Evolutionary conservation across 345 rosid species (phyloP).

Genomic region (Erysimum cheiranthoides): DNA sequence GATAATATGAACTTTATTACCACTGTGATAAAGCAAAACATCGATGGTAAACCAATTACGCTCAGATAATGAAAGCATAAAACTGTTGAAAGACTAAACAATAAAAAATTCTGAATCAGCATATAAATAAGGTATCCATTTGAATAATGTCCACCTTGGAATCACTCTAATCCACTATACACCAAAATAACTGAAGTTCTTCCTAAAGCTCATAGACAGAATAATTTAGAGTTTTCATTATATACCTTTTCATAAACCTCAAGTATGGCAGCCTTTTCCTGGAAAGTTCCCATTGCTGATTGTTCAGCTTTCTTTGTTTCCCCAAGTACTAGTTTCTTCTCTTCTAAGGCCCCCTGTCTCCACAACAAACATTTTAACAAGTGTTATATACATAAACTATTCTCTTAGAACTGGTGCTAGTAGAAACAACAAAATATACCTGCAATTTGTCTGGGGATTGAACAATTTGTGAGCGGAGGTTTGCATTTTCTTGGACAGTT

Average conservation of each 20-base stretch:
- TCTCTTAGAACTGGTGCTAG: not conserved
- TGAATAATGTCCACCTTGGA: not conserved
- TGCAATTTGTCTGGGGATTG: slow-evolving; percentile 94
- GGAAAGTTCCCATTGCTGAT: slow-evolving; percentile 67
- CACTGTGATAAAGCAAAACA: slow-evolving; percentile 11
- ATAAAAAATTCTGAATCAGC: not conserved
- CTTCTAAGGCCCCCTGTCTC: slow-evolving; percentile 79
- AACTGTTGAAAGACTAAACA: slow-evolving; percentile 6
- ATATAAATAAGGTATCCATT: not conserved
- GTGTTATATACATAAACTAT: not conserved
- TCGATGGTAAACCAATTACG: slow-evolving; percentile 14
- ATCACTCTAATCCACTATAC: slow-evolving; percentile 26
- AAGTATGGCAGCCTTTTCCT: slow-evolving; percentile 66
- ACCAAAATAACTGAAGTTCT: slow-evolving; percentile 17
- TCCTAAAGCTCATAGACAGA: not conserved
- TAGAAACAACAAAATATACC: slow-evolving; percentile 50
- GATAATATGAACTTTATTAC: not conserved
- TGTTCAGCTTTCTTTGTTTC: slow-evolving; percentile 78
- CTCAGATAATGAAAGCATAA: not conserved
- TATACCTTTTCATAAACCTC: slow-evolving; percentile 85
- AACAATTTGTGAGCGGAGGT: slow-evolving; percentile 77
- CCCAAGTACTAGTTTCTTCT: slow-evolving; percentile 67
- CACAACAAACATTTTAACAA: slow-evolving; percentile 2
- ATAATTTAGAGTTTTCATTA: slow-evolving; percentile 24
- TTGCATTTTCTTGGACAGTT: slow-evolving; percentile 85